Conservation (phyloP, 1,139 yeast species). For the Diutina scorzettiae region DNA sequence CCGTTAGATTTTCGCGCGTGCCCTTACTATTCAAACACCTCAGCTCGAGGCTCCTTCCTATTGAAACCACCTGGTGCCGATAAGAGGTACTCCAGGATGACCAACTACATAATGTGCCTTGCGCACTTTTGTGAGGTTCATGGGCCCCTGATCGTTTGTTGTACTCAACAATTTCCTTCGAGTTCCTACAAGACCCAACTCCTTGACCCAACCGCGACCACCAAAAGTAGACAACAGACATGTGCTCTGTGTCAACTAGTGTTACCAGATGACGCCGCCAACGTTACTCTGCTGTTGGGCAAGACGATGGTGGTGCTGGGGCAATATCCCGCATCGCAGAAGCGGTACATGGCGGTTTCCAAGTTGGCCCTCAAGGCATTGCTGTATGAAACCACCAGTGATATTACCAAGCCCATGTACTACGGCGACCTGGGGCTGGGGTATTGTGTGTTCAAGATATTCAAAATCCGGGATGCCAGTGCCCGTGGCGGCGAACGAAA, state of each 20-base stretch:
- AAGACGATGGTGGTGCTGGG: slow-evolving; percentile 29
- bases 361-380: slow-evolving; percentile 54
- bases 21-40: no score
- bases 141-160: slow-evolving; percentile 69
- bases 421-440: slow-evolving; percentile 64
- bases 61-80: no score
- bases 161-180: slow-evolving; percentile 38
- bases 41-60: no score
- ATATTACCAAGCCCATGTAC: slow-evolving; percentile 53
- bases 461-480: slow-evolving; percentile 54
- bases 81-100: no score
- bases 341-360: slow-evolving; percentile 40
- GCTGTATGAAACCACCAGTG: slow-evolving; percentile 63
- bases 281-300: slow-evolving; percentile 15
- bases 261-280: slow-evolving; percentile 15
- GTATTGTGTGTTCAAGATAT: slow-evolving; percentile 51
- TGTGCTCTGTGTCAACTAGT: slow-evolving; percentile 46
- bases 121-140: slow-evolving; percentile 83
- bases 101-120: slow-evolving; percentile 35
- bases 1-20: no score
- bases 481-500: slow-evolving; percentile 76
- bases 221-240: slow-evolving; percentile 28
- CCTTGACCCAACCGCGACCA: slow-evolving; percentile 5
- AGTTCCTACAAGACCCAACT: neutral
- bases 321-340: slow-evolving; percentile 51